These are phyloP conservation scores for Cruciata laevipes DNA, from an alignment of 257 asterid genomes.

Conservation along the genomic window DNA sequence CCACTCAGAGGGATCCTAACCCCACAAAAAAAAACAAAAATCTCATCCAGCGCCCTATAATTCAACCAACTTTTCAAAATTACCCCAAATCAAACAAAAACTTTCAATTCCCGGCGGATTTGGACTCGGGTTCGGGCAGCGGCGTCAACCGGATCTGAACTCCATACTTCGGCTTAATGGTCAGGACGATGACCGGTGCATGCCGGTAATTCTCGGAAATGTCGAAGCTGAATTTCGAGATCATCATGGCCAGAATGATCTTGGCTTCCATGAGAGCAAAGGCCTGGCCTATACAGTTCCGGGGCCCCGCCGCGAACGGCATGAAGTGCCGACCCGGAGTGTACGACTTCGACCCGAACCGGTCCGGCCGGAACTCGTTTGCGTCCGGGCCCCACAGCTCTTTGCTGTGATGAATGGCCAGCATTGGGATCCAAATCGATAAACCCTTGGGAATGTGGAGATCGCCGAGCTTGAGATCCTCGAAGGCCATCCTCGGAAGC, in stretches of 20 bases:
- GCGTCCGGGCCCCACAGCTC: constrained; percentile 88
- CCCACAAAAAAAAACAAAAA: background rate
- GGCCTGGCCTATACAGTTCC: constrained; percentile 81
- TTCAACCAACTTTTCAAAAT: background rate
- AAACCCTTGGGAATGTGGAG: constrained; percentile 79
- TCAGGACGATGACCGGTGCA: constrained; percentile 71
- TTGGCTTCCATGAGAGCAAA: constrained; percentile 95
- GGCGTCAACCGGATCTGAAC: constrained; percentile 70
- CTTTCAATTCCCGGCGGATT: background rate
- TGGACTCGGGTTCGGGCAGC: background rate
- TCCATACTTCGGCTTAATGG: constrained; percentile 83
- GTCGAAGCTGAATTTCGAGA: constrained; percentile 57
- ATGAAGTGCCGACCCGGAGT: constrained; percentile 59
- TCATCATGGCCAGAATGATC: constrained; percentile 75
- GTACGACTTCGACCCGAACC: constrained; percentile 46
- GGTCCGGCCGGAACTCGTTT: constrained; percentile 64
- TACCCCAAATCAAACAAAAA: background rate
- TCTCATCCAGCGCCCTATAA: background rate
- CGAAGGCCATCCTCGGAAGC: constrained; percentile 91
- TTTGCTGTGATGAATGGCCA: constrained; percentile 76
- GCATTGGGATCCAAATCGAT: constrained; percentile 85
- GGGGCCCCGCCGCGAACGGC: constrained; percentile 89
- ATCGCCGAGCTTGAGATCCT: constrained; percentile 71
- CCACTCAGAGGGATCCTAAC: background rate
- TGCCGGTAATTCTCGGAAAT: constrained; percentile 76